Evolutionary conservation across 2,329 filamentous ascomycete species (phyloP).

Genomic region (Fusarium sp.): DNA sequence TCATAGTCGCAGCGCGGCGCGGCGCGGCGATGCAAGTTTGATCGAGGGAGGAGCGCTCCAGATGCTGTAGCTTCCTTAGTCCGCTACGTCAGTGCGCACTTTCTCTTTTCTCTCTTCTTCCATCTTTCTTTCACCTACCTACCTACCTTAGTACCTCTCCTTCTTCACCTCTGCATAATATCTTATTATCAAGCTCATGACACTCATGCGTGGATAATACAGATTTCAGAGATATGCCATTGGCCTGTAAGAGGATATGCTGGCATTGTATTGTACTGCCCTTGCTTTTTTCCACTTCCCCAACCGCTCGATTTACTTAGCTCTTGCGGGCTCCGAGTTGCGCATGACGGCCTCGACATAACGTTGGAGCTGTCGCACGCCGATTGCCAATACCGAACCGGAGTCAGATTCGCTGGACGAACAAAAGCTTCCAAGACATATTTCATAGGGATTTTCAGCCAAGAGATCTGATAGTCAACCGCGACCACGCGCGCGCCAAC

Average conservation of each 20-base stretch:
- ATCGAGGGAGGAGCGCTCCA: constrained; percentile 20
- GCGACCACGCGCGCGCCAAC: constrained; percentile 17
- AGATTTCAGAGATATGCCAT: constrained; percentile 32
- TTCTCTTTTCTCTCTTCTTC: constrained; percentile 1
- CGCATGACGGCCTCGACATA: constrained; percentile 33
- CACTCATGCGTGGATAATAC: constrained; percentile 22
- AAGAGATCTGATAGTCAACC: background rate
- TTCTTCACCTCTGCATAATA: constrained; percentile 8
- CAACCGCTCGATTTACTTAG: constrained; percentile 33
- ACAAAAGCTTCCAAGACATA: background rate
- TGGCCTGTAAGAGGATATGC: constrained; percentile 41
- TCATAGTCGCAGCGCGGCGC: constrained; percentile 11
- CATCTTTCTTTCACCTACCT: background rate
- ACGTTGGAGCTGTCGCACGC: constrained; percentile 21
- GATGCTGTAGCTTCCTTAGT: constrained; percentile 8
- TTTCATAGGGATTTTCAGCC: background rate
- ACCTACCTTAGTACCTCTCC: background rate
- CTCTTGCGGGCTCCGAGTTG: constrained; percentile 23
- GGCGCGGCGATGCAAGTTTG: constrained; percentile 8
- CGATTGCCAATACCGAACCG: constrained; percentile 13
- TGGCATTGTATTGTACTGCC: constrained; percentile 33
- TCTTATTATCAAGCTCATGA: background rate
- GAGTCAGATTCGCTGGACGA: constrained; percentile 15
- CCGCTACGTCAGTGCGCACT: constrained; percentile 26
- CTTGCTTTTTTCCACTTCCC: constrained; percentile 27